Evolutionary conservation across 2,329 filamentous ascomycete genomes (phyloP).

Genomic region (Colletotrichum tofieldiae): DNA sequence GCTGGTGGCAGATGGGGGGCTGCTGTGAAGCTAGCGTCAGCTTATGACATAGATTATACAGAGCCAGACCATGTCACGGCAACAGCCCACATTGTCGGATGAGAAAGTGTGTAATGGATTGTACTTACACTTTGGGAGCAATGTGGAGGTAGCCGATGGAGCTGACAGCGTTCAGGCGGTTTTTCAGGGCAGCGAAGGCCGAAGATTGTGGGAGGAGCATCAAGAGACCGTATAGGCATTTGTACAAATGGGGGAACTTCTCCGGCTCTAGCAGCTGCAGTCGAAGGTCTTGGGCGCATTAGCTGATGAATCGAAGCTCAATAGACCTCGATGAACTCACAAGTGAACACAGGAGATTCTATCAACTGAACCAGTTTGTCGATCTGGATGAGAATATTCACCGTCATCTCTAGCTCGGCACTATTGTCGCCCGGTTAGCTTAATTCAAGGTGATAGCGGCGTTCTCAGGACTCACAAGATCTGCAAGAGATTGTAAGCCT

Average conservation of each 20-base stretch:
- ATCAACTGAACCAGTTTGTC: conserved; percentile 98
- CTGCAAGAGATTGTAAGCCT: conserved; percentile 95
- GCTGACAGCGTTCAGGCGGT: conserved; percentile 95
- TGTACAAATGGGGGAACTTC: conserved; percentile 94
- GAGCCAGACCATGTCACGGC: conserved; percentile 48
- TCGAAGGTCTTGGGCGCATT: conserved; percentile 79
- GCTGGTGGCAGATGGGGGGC: conserved; percentile 61
- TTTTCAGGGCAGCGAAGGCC: conserved; percentile 96
- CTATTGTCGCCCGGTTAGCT: conserved; percentile 60
- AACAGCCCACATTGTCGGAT: conserved; percentile 45
- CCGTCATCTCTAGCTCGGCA: conserved; percentile 97
- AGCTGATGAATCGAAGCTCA: not conserved
- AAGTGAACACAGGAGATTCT: conserved; percentile 98
- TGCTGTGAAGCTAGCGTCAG: conserved; percentile 28
- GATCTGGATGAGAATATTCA: conserved; percentile 98
- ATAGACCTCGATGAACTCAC: conserved; percentile 65
- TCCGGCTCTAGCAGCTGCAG: conserved; percentile 96
- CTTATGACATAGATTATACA: conserved; percentile 50
- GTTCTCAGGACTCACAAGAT: conserved; percentile 79
- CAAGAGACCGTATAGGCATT: conserved; percentile 95
- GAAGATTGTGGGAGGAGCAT: conserved; percentile 99
- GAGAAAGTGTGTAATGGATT: conserved; percentile 42
- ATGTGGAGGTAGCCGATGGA: conserved; percentile 96
- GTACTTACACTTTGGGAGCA: conserved; percentile 81
- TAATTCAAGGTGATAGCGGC: not conserved